phyloP scores from a whole-genome alignment of 2,329 filamentous ascomycete genomes.

The Sarocladiaceae sp. region DNA sequence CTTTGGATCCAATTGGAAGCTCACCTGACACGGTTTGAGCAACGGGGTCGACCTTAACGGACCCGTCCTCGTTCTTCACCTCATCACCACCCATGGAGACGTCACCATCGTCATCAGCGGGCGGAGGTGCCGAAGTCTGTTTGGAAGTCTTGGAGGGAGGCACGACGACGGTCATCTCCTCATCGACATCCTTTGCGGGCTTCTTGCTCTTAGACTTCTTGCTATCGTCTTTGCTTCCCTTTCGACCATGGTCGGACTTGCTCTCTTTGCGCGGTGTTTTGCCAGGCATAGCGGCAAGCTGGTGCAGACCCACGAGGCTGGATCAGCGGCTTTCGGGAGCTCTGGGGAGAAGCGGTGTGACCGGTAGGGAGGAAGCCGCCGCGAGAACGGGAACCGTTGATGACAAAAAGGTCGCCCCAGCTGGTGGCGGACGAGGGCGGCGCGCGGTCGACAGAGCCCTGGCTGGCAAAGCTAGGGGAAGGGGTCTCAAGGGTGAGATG shows the following conservation, averaged over 20 bases:
- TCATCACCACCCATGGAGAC: constrained; percentile 61
- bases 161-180: constrained; percentile 77
- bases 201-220: constrained; percentile 61
- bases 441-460: neutral
- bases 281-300: constrained; percentile 52
- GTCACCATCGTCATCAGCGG: constrained; percentile 61
- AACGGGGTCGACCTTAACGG: constrained; percentile 53
- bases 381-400: constrained; percentile 2
- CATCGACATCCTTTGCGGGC: constrained; percentile 58
- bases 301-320: neutral
- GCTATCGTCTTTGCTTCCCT: constrained; percentile 61
- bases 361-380: constrained; percentile 5
- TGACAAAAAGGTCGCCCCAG: constrained; percentile 6
- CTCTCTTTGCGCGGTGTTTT: constrained; percentile 68
- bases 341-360: neutral
- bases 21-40: constrained; percentile 55
- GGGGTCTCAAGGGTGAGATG: neutral
- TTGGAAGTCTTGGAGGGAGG: constrained; percentile 62
- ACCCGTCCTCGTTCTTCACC: constrained; percentile 45
- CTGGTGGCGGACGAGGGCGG: constrained; percentile 17
- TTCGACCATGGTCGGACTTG: constrained; percentile 61
- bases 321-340: neutral
- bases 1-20: too few relatives aligned
- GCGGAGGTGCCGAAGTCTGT: constrained; percentile 48
- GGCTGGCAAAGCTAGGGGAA: neutral